Conservation (phyloP, 2,329 filamentous ascomycete species). For the Aspergillus fumigatus region DNA sequence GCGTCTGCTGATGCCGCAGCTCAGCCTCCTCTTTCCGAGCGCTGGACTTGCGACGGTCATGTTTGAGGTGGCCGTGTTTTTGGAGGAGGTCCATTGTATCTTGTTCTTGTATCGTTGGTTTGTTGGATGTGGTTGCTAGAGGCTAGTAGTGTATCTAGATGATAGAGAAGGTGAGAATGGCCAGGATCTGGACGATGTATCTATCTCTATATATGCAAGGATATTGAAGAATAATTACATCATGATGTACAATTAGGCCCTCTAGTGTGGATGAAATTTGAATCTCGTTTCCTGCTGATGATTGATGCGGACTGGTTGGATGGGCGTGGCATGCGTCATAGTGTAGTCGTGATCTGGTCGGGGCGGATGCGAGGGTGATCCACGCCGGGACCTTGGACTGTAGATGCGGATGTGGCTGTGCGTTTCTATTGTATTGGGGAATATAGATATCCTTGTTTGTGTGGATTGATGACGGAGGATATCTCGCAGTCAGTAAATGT, state of each 20-base stretch:
- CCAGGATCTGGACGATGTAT: neutral
- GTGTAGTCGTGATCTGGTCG: too few species aligned
- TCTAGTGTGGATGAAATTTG: too few species aligned
- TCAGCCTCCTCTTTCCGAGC: conserved; percentile 1
- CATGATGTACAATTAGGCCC: neutral
- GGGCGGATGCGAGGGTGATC: neutral
- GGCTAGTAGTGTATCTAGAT: neutral
- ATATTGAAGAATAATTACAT: neutral
- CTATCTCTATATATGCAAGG: neutral
- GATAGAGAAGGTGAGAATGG: neutral
- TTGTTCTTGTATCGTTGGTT: neutral
- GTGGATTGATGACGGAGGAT: too few species aligned
- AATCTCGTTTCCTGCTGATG: too few species aligned
- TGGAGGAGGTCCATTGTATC: conserved; percentile 12
- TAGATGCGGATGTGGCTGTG: neutral
- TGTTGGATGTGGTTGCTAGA: neutral
- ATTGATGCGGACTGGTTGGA: neutral
- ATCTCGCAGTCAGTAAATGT: too few species aligned
- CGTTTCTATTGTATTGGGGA: too few species aligned
- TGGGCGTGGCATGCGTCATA: neutral
- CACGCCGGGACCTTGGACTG: neutral
- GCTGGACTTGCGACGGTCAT: conserved; percentile 2
- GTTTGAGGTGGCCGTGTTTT: conserved; percentile 12
- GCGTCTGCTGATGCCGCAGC: neutral
- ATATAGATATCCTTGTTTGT: too few species aligned